Evolutionary conservation across 2,329 filamentous ascomycete genomes (phyloP).

Genomic region (Pseudocercospora eumusae): DNA sequence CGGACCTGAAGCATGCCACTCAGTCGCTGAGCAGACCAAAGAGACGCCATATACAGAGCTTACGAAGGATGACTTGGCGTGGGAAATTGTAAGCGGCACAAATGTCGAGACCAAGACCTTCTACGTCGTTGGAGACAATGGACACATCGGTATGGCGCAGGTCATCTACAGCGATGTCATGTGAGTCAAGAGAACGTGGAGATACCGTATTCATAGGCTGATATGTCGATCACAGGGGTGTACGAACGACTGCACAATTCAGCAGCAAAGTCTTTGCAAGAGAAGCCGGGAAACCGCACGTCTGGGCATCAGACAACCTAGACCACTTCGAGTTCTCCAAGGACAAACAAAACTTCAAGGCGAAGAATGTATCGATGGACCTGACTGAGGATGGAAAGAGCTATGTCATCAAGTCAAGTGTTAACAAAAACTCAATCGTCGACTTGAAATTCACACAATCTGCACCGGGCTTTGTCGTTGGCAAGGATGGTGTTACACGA

Average conservation of each 20-base stretch:
- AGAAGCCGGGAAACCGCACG: constrained; percentile 66
- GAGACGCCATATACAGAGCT: constrained; percentile 78
- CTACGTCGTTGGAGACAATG: constrained; percentile 80
- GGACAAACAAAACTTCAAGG: constrained; percentile 79
- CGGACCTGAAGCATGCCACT: constrained; percentile 81
- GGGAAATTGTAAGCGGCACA: constrained; percentile 78
- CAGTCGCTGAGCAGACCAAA: constrained; percentile 79
- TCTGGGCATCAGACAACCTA: constrained; percentile 83
- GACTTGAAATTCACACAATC: constrained; percentile 78
- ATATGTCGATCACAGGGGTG: constrained; percentile 61
- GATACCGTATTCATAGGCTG: constrained; percentile 6
- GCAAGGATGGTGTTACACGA: constrained; percentile 77
- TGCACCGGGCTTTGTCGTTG: constrained; percentile 79
- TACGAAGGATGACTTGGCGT: constrained; percentile 75
- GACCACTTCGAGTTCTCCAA: constrained; percentile 80
- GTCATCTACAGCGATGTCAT: constrained; percentile 97
- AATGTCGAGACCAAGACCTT: constrained; percentile 94
- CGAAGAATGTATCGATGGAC: constrained; percentile 80
- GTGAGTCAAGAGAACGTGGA: constrained; percentile 53
- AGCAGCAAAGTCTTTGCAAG: constrained; percentile 89
- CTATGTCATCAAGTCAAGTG: constrained; percentile 89
- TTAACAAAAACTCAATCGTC: constrained; percentile 76
- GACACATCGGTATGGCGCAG: constrained; percentile 76
- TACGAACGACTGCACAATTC: constrained; percentile 90
- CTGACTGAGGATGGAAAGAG: constrained; percentile 79